These are phyloP conservation scores for Russula brevipes DNA, from an alignment of 768 basidiomycete species.

Conservation along the genomic window DNA sequence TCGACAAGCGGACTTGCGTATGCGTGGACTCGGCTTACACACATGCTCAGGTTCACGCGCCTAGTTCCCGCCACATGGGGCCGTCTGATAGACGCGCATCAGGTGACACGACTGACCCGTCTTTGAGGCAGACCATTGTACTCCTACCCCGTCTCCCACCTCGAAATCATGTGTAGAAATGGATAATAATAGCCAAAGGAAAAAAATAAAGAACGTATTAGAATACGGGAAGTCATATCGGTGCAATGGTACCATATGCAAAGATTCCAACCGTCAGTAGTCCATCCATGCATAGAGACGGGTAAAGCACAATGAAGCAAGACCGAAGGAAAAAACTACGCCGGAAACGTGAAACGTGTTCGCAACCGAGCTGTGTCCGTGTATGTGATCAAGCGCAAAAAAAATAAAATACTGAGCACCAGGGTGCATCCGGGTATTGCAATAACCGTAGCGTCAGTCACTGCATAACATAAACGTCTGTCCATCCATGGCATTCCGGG, in stretches of 20 bases:
- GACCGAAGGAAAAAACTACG: constrained; percentile 3
- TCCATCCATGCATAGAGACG: constrained; percentile 4
- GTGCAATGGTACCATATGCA: constrained; percentile 8
- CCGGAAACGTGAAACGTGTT: constrained; percentile 18
- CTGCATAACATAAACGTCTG: not conserved
- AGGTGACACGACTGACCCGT: not conserved
- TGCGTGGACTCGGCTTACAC: not conserved
- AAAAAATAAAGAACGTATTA: not conserved
- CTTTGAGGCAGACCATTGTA: not conserved
- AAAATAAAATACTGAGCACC: too few species aligned
- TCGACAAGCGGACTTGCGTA: not conserved
- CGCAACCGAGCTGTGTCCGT: constrained; percentile 17
- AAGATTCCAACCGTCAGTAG: constrained; percentile 3
- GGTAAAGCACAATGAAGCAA: not conserved
- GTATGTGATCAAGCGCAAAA: not conserved
- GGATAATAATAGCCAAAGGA: not conserved
- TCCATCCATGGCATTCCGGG: not conserved
- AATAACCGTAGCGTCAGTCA: not conserved
- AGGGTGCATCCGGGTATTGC: too few species aligned
- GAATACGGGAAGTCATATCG: not conserved
- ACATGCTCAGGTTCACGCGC: constrained; percentile 1
- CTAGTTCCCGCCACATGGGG: constrained; percentile 5
- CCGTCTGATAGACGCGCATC: not conserved
- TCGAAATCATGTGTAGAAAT: not conserved
- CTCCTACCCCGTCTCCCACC: not conserved